phyloP scores from a whole-genome alignment of 305 asterid species.

The Lippia alba region DNA sequence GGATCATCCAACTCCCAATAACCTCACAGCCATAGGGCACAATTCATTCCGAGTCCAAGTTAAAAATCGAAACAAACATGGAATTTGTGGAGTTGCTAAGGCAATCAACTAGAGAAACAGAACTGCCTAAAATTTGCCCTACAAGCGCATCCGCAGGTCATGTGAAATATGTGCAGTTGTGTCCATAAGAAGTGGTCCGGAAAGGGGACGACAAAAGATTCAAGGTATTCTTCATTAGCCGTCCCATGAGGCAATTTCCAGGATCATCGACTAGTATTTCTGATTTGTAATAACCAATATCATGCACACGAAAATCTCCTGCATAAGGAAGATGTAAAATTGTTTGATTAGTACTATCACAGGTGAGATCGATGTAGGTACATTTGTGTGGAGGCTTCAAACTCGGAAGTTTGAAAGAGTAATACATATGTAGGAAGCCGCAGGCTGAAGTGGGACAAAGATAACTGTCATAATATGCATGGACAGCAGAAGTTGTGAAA shows the following conservation, averaged over 20 bases:
- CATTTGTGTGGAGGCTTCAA: conserved; percentile 21
- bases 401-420: conserved; percentile 40
- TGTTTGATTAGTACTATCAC: conserved; percentile 15
- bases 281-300: conserved; percentile 13
- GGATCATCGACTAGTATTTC: conserved; percentile 39
- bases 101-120: conserved; percentile 31
- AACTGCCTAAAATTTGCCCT: too few relatives aligned
- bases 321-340: conserved; percentile 36
- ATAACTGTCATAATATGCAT: neutral
- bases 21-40: neutral
- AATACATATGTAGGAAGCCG: conserved; percentile 19
- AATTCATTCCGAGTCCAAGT: neutral
- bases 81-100: conserved; percentile 35
- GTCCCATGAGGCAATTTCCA: conserved; percentile 38
- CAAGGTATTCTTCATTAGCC: conserved; percentile 29
- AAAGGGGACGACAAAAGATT: conserved; percentile 46
- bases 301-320: conserved; percentile 36
- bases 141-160: conserved; percentile 7
- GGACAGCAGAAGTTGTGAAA: neutral
- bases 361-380: conserved; percentile 26
- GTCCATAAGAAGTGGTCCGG: conserved; percentile 12
- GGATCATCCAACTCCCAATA: conserved; percentile 28
- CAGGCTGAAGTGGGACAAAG: conserved; percentile 33
- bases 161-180: conserved; percentile 31
- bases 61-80: conserved; percentile 22